phyloP scores from a whole-genome alignment of 768 basidiomycete genomes.

The Naganishia vishniacii region DNA sequence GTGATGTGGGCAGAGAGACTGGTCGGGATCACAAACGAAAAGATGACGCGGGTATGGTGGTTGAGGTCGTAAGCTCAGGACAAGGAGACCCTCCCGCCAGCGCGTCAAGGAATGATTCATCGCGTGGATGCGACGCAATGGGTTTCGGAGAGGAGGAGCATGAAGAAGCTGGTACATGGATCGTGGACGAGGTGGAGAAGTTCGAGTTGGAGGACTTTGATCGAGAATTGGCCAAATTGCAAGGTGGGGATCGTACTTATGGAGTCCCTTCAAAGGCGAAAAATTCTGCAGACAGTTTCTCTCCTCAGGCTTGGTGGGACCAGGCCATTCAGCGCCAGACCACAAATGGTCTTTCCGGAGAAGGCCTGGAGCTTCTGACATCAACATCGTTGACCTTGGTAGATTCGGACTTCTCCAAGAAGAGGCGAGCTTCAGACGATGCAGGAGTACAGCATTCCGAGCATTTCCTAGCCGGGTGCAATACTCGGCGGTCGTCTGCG shows the following conservation, averaged over 20 bases:
- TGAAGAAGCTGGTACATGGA: not conserved
- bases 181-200: slow-evolving; percentile 1
- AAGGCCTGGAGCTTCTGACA: slow-evolving; percentile 3
- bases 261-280: too few relatives aligned
- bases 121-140: too few relatives aligned
- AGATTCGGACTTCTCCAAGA: slow-evolving; percentile 6
- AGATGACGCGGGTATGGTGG: too few relatives aligned
- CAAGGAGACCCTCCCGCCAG: too few relatives aligned
- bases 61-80: too few relatives aligned
- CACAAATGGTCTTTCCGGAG: not conserved
- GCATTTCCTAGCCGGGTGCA: too few relatives aligned
- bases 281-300: not conserved
- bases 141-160: not conserved
- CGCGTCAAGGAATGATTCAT: too few relatives aligned
- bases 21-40: too few relatives aligned
- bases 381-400: not conserved
- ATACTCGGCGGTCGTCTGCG: too few relatives aligned
- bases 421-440: too few relatives aligned
- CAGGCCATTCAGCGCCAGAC: not conserved
- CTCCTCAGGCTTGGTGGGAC: not conserved
- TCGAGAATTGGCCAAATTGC: not conserved
- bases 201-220: slow-evolving; percentile 5
- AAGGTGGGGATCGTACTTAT: too few relatives aligned
- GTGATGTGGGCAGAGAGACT: not conserved
- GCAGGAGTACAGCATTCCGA: too few relatives aligned